phyloP scores from a whole-genome alignment of 805 yeast genomes.

The Candida chauliodis region DNA sequence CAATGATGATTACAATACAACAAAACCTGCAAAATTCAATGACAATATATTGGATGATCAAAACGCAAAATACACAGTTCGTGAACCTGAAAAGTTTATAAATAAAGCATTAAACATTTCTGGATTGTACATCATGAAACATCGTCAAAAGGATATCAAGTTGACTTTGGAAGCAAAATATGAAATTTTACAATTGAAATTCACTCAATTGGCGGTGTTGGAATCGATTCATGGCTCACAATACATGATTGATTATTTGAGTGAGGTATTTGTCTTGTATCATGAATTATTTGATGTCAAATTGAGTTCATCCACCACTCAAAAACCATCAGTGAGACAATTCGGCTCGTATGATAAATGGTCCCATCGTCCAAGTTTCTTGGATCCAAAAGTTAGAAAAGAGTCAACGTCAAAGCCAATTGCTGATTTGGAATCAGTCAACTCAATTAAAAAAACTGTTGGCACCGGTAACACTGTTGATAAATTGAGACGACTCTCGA shows the following conservation, averaged over 20 bases:
- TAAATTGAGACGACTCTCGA: slow-evolving; percentile 9
- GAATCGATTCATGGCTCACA: slow-evolving; percentile 58
- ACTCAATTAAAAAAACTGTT: slow-evolving; percentile 2
- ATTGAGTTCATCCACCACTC: slow-evolving; percentile 1
- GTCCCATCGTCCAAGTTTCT: slow-evolving; percentile 41
- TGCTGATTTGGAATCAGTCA: slow-evolving; percentile 1
- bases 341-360: slow-evolving; percentile 17
- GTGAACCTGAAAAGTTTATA: slow-evolving; percentile 54
- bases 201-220: slow-evolving; percentile 69
- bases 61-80: slow-evolving; percentile 12
- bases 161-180: slow-evolving; percentile 33
- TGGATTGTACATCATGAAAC: slow-evolving; percentile 26
- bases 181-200: slow-evolving; percentile 63
- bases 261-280: slow-evolving; percentile 61
- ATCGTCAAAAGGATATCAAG: slow-evolving; percentile 21
- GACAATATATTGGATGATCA: slow-evolving; percentile 2
- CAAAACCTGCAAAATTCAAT: slow-evolving; percentile 7
- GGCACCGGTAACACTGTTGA: slow-evolving; percentile 8
- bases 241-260: slow-evolving; percentile 58
- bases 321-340: slow-evolving; percentile 6
- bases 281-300: slow-evolving; percentile 43
- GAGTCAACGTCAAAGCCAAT: background rate
- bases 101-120: slow-evolving; percentile 49
- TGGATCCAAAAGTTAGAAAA: slow-evolving; percentile 18
- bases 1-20: slow-evolving; percentile 23